These are phyloP conservation scores for Coemansia sp. DNA, from an alignment of 192 early-diverging fungal genomes.

Conservation along the genomic window DNA sequence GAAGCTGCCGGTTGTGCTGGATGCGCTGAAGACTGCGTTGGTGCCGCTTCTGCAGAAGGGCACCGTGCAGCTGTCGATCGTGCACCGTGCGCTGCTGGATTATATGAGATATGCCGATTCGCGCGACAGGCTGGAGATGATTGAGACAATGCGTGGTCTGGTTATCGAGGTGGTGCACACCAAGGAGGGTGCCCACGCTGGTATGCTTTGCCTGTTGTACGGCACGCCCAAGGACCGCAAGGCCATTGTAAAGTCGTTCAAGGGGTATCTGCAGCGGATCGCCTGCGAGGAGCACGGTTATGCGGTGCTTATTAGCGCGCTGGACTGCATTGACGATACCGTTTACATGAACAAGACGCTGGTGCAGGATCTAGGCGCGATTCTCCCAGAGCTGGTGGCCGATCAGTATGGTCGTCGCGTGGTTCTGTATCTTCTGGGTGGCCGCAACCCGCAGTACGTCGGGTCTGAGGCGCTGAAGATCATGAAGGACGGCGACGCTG, in stretches of 20 bases:
- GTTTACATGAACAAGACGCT: conserved; percentile 78
- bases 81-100: conserved; percentile 85
- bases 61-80: conserved; percentile 72
- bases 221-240: conserved; percentile 89
- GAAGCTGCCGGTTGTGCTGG: conserved; percentile 58
- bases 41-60: conserved; percentile 79
- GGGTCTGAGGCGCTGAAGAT: conserved; percentile 68
- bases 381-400: conserved; percentile 57
- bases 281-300: conserved; percentile 88
- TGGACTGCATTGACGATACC: conserved; percentile 94
- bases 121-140: conserved; percentile 61
- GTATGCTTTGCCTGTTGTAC: conserved; percentile 78
- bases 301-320: conserved; percentile 74
- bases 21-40: conserved; percentile 67
- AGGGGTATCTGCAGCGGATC: conserved; percentile 76
- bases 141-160: conserved; percentile 80
- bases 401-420: conserved; percentile 81
- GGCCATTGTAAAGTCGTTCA: conserved; percentile 82
- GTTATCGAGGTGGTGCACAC: conserved; percentile 89
- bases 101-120: conserved; percentile 71
- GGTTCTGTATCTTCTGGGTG: conserved; percentile 77
- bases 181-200: conserved; percentile 83
- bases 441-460: conserved; percentile 74
- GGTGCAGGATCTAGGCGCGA: conserved; percentile 56
- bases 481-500: conserved; percentile 65